These are phyloP conservation scores for Thermoascus crustaceus DNA, from an alignment of 2,329 filamentous ascomycete genomes.

Conservation along the genomic window DNA sequence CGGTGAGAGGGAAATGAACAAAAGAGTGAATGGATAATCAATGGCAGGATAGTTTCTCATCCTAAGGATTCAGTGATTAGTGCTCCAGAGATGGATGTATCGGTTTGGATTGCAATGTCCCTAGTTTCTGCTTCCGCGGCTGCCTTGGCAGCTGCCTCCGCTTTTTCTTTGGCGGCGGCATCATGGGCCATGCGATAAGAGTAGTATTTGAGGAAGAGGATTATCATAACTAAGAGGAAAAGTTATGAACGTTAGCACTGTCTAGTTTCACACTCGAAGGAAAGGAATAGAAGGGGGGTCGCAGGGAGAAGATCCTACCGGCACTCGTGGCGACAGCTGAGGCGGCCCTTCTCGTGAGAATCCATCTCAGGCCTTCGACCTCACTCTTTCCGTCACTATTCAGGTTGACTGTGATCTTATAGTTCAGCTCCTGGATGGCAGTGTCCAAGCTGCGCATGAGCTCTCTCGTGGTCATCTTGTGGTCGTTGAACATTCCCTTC, in stretches of 20 bases:
- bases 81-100: constrained; percentile 6
- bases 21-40: too few relatives aligned
- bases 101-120: constrained; percentile 9
- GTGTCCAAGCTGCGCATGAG: constrained; percentile 81
- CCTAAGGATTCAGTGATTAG: constrained; percentile 10
- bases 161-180: constrained; percentile 27
- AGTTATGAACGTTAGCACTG: neutral
- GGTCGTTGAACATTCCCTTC: constrained; percentile 93
- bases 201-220: constrained; percentile 39
- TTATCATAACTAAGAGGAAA: constrained; percentile 36
- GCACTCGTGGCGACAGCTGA: constrained; percentile 49
- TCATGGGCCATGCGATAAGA: constrained; percentile 31
- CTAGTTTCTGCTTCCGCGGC: constrained; percentile 16
- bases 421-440: constrained; percentile 87
- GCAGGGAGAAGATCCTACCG: constrained; percentile 27
- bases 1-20: neutral
- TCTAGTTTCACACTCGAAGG: too few relatives aligned
- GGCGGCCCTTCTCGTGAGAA: constrained; percentile 59
- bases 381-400: constrained; percentile 88
- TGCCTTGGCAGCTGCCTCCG: constrained; percentile 26
- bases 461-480: constrained; percentile 83
- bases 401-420: constrained; percentile 85
- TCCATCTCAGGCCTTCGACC: constrained; percentile 86
- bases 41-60: too few relatives aligned
- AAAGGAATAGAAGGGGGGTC: neutral